Conservation (phyloP, 345 rosid genomes). For the Xanthoceras sorbifolium region DNA sequence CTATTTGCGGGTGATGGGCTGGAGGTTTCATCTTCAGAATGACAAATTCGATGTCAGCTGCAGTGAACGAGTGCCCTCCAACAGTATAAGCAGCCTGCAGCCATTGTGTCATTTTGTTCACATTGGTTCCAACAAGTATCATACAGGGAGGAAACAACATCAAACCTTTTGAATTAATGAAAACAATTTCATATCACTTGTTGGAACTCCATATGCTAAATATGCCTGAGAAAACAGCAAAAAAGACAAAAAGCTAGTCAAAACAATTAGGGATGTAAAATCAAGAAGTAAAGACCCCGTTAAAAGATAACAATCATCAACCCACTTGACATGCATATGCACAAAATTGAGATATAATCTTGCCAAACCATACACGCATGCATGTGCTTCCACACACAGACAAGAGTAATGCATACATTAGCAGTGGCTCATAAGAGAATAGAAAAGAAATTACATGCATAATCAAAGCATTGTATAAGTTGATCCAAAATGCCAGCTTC, state of each 20-base stretch:
- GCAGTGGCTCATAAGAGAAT: not conserved
- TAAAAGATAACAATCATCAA: slow-evolving; percentile 2
- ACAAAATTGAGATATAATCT: not conserved
- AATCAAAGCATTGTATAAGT: slow-evolving; percentile 66
- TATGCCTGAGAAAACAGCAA: slow-evolving; percentile 50
- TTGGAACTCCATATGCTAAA: slow-evolving; percentile 68
- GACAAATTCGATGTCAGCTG: slow-evolving; percentile 56
- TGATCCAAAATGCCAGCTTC: slow-evolving; percentile 79
- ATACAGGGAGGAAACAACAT: slow-evolving; percentile 6
- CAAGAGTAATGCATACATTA: not conserved
- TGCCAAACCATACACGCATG: not conserved
- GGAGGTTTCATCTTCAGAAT: slow-evolving; percentile 68
- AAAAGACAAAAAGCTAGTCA: not conserved
- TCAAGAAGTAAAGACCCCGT: not conserved
- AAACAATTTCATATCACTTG: slow-evolving; percentile 52
- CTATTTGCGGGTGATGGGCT: slow-evolving; percentile 58
- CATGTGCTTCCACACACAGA: not conserved
- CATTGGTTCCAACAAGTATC: slow-evolving; percentile 7
- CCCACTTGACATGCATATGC: slow-evolving; percentile 1
- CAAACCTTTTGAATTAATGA: slow-evolving; percentile 69
- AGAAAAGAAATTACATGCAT: slow-evolving; percentile 56
- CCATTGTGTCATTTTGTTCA: slow-evolving; percentile 21
- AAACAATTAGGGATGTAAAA: slow-evolving; percentile 8
- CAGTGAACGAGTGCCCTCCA: slow-evolving; percentile 60
- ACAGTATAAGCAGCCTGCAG: slow-evolving; percentile 64